Percentiles rank a stretch among this genome's conserved stretches.
phyloP scores from a whole-genome alignment of 1,284 basidiomycete species.

The Melampsora occidentalis region DNA sequence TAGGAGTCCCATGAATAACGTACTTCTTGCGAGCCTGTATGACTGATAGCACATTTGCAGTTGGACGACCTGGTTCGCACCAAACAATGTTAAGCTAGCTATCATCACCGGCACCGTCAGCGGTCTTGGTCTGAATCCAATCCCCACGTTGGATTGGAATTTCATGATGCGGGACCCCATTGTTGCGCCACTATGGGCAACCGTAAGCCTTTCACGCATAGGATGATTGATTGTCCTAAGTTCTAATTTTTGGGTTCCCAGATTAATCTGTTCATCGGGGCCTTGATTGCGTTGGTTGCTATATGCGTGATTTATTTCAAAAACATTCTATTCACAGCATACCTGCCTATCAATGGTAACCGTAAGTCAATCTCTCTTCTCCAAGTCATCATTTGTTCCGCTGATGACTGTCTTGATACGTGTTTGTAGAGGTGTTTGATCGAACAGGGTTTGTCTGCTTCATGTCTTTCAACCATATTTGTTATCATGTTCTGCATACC shows the following conservation, averaged over 20 bases:
- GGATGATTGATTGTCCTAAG: conserved; percentile 46
- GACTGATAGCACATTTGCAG: neutral
- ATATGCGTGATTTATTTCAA: conserved; percentile 29
- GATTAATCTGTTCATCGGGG: conserved; percentile 32
- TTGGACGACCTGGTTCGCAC: conserved; percentile 39
- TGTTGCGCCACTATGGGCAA: conserved; percentile 51
- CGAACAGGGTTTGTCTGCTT: conserved; percentile 25
- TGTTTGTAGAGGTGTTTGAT: conserved; percentile 20
- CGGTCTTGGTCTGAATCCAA: conserved; percentile 54
- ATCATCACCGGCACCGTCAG: conserved; percentile 46
- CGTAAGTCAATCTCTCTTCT: conserved; percentile 18
- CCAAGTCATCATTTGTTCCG: neutral
- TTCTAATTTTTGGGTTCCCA: conserved; percentile 1
- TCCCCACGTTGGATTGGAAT: conserved; percentile 58
- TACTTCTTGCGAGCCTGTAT: no score
- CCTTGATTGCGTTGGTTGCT: neutral
- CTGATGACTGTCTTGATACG: neutral
- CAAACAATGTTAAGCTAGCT: conserved; percentile 43
- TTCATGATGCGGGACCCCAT: conserved; percentile 50
- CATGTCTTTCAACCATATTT: neutral
- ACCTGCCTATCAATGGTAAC: conserved; percentile 47
- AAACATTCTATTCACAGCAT: conserved; percentile 38
- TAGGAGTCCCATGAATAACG: neutral
- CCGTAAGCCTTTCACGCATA: conserved; percentile 48
- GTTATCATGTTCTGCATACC: neutral